Conservation (phyloP, 805 yeast genomes). For the Torulaspora maleeae region DNA sequence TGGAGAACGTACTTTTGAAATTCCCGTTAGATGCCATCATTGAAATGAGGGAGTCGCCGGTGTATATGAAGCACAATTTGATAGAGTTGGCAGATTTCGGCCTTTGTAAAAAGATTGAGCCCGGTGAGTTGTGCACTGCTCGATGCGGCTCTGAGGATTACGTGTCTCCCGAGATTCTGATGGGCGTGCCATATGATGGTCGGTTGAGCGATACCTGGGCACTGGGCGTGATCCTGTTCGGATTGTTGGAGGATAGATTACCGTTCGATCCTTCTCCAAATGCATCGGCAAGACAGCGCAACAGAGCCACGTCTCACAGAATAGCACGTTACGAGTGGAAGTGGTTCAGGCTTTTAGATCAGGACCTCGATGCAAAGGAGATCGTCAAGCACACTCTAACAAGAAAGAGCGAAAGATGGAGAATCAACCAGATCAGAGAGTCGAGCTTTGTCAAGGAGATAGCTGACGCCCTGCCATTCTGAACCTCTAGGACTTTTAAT, state of each 20-base stretch:
- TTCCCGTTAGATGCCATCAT: constrained; percentile 35
- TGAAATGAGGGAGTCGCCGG: constrained; percentile 18
- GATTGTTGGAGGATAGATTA: constrained; percentile 75
- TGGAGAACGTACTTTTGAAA: constrained; percentile 71
- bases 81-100: constrained; percentile 85
- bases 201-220: constrained; percentile 93
- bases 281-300: constrained; percentile 35
- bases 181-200: constrained; percentile 92
- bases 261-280: constrained; percentile 88
- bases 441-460: constrained; percentile 20
- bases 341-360: constrained; percentile 54
- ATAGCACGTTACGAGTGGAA: constrained; percentile 92
- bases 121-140: constrained; percentile 64
- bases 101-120: constrained; percentile 63
- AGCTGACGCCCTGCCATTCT: constrained; percentile 10
- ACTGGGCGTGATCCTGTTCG: constrained; percentile 82
- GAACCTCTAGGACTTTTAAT: background rate
- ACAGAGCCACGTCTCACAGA: constrained; percentile 63
- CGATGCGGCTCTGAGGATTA: constrained; percentile 97
- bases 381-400: constrained; percentile 31
- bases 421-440: constrained; percentile 23
- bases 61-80: constrained; percentile 26
- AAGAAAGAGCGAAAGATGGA: constrained; percentile 33
- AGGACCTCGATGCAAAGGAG: constrained; percentile 27
- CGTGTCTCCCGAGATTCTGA: constrained; percentile 86